Evolutionary conservation across 176 grass and related monocot genomes (phyloP), one percentile per base, ranked within the genome.

Genomic region (Puccinellia tenuiflora): DNA sequence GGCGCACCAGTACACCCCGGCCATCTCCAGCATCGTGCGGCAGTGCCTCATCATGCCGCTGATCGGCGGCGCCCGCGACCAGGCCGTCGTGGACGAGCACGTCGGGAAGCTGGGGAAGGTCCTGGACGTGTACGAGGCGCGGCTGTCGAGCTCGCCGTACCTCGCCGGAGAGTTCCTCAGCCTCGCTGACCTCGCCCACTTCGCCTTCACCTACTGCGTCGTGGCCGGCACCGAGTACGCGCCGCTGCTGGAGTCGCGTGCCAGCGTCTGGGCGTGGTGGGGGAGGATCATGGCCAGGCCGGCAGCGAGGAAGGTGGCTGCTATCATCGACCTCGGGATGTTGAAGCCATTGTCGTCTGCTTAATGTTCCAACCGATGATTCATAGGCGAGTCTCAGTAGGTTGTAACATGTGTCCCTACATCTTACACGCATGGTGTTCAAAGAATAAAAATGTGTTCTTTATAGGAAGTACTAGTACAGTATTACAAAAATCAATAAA

Each of bases 181-280:
- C 75, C 9, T 81, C 14, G 92, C 92, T 14, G 88, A 93, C 35
- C 35, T 93, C 39, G 83, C 68, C 74, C 92, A 94, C 83, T 70
- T 94, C 63, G 39, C 79, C 1, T 0, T 39, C n/a, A 84, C 72
- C 26, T 70, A 56, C 37, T 81, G 75, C 68, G 21, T 93, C 18
- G 70, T 93, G 85, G 38, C 67, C 42, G 1, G 67, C 38, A 83
- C 88, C 1, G 82, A 89, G 37, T 69, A 76, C 5, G 43, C 34
- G 1, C 6, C 50, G 1, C 1, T 90, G 53, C 37, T 93, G 63
- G 81, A 87, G 33, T 34, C 64, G 24, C 26, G 34, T 16, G 71
- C 77, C 2, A 48, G 57, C 37, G 84, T 92, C 3, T 50, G n/a
- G 48, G 87, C 84, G 1, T 92, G 76, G 91, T 92, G 91, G 87